Evolutionary conservation across 169 alveolate species (phyloP), one percentile per base, ranked within the genome.

Genomic region (Plasmodium fragile): DNA sequence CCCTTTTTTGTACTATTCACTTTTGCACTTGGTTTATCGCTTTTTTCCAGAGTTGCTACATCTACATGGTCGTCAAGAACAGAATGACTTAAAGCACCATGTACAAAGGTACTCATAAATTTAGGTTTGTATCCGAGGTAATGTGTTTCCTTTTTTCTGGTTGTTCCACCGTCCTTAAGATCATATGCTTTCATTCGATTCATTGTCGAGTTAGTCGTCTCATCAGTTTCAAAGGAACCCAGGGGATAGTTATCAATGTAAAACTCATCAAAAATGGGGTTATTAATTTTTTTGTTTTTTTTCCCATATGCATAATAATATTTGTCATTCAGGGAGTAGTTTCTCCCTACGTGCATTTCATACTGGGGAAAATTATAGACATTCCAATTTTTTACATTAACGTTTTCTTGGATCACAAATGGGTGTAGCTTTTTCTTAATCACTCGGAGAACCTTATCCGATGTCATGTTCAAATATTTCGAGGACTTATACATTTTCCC

Each of bases 181-280:
- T 30, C 18, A 30, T 72, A 22, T 84, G 36, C 55, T 43, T 84
- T 13, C 6, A n/a, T 49, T 52, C 71, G 32, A 28, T 30, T 73
- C 16, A 3, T 84, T 73, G 34, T 41, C 6, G 70, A n/a, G 55
- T 22, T 45, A 34, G 36, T 45, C n/a, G 36, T 59, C 39, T 13
- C n/a, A 43, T 41, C 79, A n/a, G 89, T 41, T 53, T 87, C 81
- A 71, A 52, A 8, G 25, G 84, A 65, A 77, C 70, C 34, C 36
- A 87, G 72, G 25, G 93, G 80, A 39, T 77, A 87, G 72, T 87
- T 87, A 39, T 87, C 93, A 77, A 87, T 71, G 81, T 53, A 87
- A 34, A 87, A 87, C 43, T 87, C 89, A 75, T 87, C 93, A 39
- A 36, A n/a, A 49, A 87, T 77, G 30, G 78, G 39, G 16, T 45